Evolutionary conservation across 1,284 basidiomycete genomes (phyloP), one percentile per base, ranked within the genome.

Genomic region (Cystobasidiaceae sp.): DNA sequence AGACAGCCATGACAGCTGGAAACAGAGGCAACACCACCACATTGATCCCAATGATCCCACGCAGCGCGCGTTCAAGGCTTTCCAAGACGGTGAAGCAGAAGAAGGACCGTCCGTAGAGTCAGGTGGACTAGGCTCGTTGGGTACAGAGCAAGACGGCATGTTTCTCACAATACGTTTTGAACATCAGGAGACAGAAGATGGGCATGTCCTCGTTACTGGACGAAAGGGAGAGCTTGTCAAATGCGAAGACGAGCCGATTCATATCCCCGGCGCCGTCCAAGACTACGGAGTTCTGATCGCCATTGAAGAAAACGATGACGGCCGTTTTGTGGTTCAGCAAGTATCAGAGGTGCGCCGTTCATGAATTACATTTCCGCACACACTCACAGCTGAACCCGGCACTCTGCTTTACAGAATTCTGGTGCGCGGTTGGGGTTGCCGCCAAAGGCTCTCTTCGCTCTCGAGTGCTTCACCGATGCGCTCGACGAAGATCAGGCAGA

Each of bases 201-300:
- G 89, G 0, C 86, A 90, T 74, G 80, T 90, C 45, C 80, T 92
- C 4, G 77, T 86, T 7, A 77, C 76, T 0, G 89, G 89, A 0
- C 76, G 87, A 8, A 87, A 89, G 71, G 88, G 88, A 0, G 79
- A 82, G 54, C 71, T 92, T 9, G 76, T 81, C 32, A 80, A 80
- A 50, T 93, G 90, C 71, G 89, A 92, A 75, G 89, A 93, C 71
- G 89, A 93, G 85, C 90, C 90, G 0, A 93, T 94, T 56, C 84
- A 86, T 9, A 86, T 86, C 0, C 90, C 90, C 2, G 90, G 90
- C 2, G 87, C 90, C 0, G 83, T 93, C 0, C 90, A 94, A 77
- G 85, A 85, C 0, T 94, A 89, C 73, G 90, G 90, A 8, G 86
- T 92, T 0, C 80, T 93, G 17, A 82, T 93, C 52, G 88, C 84